Base-by-base conservation (phyloP, 2,329 filamentous ascomycete genomes). In the Fusarium sp. region DNA sequence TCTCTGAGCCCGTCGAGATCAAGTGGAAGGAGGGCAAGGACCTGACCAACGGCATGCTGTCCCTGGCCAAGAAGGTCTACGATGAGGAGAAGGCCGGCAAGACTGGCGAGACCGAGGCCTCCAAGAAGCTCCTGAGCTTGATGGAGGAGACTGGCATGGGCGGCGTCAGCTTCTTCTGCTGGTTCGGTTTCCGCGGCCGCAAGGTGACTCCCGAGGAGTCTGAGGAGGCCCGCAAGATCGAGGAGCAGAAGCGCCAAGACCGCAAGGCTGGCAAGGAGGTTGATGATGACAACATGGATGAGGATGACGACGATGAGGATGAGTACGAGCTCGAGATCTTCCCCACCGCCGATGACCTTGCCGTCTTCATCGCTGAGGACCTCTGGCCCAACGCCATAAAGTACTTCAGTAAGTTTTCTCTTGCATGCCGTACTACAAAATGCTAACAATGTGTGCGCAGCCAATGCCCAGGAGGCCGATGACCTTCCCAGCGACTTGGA, bases 1-100 rank as follows among this genome's bases (percentile, higher is more conserved):
- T 98, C 61, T 95, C 91, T 27, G 94, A 97, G 84, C 95, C 95
- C 7, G 93, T 98, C 71, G 87, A 90, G 73, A 95, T 98, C 81
- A 86, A 90, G 78, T 97, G 94, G 94, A 96, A 94, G 88, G 56
- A 73, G 59, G 88, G 89, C 77, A 93, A 93, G 85, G 95, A 98
- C 80, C 83, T 95, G 75, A 98, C 94, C 39, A 86, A 89, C 59
- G 95, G 95, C 50, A 83, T 98, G 77, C 89, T 95, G 37, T 89
- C 91, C 79, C 88, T 93, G 39, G 93, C 92, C 59, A 86, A 89
- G 75, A 87, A 91, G 76, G 86, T 95, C 53, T 93, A 86, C 68
- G 90, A 91, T 39, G 86, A 88, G 71, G 81, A 88, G 73, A 80
- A 82, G 78, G 83, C 81, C 68, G 79, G 80, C 72, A 83, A 84